Conservation (phyloP, 306 rosid genomes). For the peach (Prunus persica) region Prunus_persica_NCBIv2 NC_034009.1:9283001-9283500, state of each 20-base stretch:
- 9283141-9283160: constrained; percentile 41
- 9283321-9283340: not conserved
- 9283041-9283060: constrained; percentile 59
- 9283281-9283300: too few relatives aligned
- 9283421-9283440: too few relatives aligned
- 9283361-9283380: not conserved
- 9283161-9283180: constrained; percentile 75
- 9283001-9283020: constrained; percentile 90
- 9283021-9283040: constrained; percentile 86
- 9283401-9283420: too few relatives aligned
- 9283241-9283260: not conserved
- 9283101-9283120: constrained; percentile 40
- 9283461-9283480: not conserved
- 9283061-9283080: constrained; percentile 84
- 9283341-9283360: not conserved
- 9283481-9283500: not conserved
- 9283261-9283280: not conserved
- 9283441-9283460: not conserved
- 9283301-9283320: not conserved
- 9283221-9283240: constrained; percentile 66
- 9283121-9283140: constrained; percentile 69
- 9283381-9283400: not conserved
- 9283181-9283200: constrained; percentile 72
- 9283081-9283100: constrained; percentile 55
- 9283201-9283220: constrained; percentile 51